phyloP scores from a whole-genome alignment of 148 eudicot genomes.

The Pharnaceum exiguum region DNA sequence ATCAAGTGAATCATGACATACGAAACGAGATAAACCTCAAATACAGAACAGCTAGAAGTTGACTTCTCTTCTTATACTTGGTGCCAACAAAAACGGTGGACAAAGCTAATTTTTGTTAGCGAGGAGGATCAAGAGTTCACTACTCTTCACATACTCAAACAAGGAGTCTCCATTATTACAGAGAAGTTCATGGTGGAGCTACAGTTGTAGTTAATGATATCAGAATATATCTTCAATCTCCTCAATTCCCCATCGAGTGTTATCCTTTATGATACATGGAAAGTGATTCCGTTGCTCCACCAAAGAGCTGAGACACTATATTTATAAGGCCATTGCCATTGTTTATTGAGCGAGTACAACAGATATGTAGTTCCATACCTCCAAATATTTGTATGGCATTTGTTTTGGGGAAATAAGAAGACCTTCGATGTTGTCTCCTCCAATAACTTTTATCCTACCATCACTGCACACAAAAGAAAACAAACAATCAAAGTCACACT shows the following conservation, averaged over 20 bases:
- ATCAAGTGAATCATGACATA: no score
- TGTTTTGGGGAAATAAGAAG: slow-evolving; percentile 57
- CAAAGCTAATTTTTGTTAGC: background rate
- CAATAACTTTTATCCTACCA: slow-evolving; percentile 73
- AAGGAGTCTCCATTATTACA: background rate
- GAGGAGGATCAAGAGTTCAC: background rate
- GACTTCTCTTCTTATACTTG: background rate
- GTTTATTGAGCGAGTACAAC: no score
- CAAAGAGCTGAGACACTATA: background rate
- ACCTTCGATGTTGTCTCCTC: slow-evolving; percentile 62
- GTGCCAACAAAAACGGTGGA: background rate
- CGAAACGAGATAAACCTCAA: no score
- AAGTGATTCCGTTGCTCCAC: background rate
- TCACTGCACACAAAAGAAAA: slow-evolving; percentile 37
- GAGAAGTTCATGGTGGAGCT: no score
- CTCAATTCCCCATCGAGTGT: background rate
- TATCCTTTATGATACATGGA: background rate
- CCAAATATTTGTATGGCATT: slow-evolving; percentile 59
- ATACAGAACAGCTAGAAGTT: no score
- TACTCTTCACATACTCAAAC: background rate
- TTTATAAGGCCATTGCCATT: no score
- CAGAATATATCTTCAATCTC: no score
- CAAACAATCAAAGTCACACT: slow-evolving; percentile 2
- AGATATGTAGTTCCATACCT: no score
- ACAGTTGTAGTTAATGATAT: no score